Conservation (phyloP, 2,329 filamentous ascomycete genomes). For the Ilyonectria mors-panacis region DNA sequence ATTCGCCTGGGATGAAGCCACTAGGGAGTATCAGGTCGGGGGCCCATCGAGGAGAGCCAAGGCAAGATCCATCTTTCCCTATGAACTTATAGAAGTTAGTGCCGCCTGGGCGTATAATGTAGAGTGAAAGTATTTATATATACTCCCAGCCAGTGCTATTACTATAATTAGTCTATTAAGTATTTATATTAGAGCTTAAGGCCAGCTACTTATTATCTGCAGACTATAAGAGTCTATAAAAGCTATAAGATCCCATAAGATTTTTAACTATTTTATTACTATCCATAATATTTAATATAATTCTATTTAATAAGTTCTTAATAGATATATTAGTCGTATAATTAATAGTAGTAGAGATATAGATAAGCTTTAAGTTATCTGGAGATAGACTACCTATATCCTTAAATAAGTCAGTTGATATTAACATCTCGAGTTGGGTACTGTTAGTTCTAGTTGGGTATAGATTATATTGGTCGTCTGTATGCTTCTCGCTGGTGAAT, state of each 20-base stretch:
- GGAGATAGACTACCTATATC: slow-evolving; percentile 22
- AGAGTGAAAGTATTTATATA: slow-evolving; percentile 7
- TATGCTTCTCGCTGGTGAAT: slow-evolving; percentile 22
- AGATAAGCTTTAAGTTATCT: slow-evolving; percentile 19
- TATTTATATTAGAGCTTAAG: slow-evolving; percentile 22
- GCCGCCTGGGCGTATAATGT: slow-evolving; percentile 16
- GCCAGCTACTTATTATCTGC: slow-evolving; percentile 18
- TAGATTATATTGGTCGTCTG: slow-evolving; percentile 23
- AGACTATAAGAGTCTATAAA: slow-evolving; percentile 20
- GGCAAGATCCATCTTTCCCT: slow-evolving; percentile 12
- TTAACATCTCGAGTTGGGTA: slow-evolving; percentile 6
- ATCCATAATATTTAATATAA: slow-evolving; percentile 11
- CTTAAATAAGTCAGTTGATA: slow-evolving; percentile 21
- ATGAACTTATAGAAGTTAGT: slow-evolving; percentile 16
- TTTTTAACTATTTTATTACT: slow-evolving; percentile 21
- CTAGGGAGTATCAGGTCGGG: no score
- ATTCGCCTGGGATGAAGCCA: no score
- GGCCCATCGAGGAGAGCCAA: slow-evolving; percentile 24
- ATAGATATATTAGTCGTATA: slow-evolving; percentile 24
- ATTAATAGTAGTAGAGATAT: slow-evolving; percentile 25
- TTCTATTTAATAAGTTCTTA: slow-evolving; percentile 15
- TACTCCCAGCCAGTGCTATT: slow-evolving; percentile 22
- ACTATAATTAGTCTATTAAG: slow-evolving; percentile 20
- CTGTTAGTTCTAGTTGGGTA: slow-evolving; percentile 9
- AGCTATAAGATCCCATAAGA: slow-evolving; percentile 20